These are phyloP conservation scores for Akanthomyces muscarius DNA, from an alignment of 2,329 filamentous ascomycete species.

Conservation along the genomic window DNA sequence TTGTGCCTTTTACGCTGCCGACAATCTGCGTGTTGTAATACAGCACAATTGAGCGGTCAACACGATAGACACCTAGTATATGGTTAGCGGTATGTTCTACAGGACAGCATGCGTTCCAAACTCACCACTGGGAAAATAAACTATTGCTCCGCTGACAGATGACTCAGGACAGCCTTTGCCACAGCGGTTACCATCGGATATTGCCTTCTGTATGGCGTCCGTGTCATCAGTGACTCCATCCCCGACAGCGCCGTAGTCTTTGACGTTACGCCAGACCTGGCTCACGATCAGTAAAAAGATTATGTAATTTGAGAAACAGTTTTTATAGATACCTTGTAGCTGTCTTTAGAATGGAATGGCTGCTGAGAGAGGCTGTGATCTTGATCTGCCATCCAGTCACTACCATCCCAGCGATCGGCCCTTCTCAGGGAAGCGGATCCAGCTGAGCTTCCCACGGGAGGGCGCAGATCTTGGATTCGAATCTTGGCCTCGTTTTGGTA, in stretches of 20 bases:
- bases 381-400: neutral
- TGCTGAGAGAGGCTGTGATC: neutral
- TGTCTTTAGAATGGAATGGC: neutral
- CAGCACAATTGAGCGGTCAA: slow-evolving; percentile 18
- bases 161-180: slow-evolving; percentile 26
- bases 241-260: slow-evolving; percentile 69
- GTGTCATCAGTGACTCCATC: slow-evolving; percentile 54
- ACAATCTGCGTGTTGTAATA: slow-evolving; percentile 22
- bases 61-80: slow-evolving; percentile 19
- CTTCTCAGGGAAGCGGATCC: neutral
- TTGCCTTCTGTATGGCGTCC: slow-evolving; percentile 47
- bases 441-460: neutral
- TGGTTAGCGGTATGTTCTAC: neutral
- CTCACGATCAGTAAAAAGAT: neutral
- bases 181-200: slow-evolving; percentile 35
- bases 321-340: neutral
- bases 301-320: neutral
- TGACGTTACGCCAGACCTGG: slow-evolving; percentile 70
- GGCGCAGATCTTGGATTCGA: neutral
- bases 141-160: slow-evolving; percentile 12
- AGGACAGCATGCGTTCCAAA: neutral
- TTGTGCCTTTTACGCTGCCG: slow-evolving; percentile 33
- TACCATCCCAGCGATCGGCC: neutral
- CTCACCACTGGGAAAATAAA: slow-evolving; percentile 22
- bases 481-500: neutral